These are phyloP conservation scores for Trametopsis cervina DNA, from an alignment of 768 basidiomycete species.

Conservation along the genomic window DNA sequence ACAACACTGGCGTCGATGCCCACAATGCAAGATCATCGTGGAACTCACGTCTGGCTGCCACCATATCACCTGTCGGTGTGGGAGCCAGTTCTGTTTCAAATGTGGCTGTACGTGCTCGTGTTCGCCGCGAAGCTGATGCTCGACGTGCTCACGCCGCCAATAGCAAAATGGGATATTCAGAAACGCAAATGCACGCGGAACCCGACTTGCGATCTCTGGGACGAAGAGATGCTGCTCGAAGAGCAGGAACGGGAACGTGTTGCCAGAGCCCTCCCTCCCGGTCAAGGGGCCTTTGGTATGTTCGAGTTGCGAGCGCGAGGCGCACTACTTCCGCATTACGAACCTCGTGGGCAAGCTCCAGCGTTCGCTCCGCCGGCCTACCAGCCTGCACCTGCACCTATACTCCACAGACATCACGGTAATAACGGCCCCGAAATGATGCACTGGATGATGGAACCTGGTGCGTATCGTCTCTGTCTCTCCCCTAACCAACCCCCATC, in stretches of 20 bases:
- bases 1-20: constrained; percentile 32
- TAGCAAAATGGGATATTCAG: constrained; percentile 22
- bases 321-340: constrained; percentile 18
- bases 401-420: too few species aligned
- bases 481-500: too few species aligned
- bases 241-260: constrained; percentile 23
- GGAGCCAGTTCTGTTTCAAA: constrained; percentile 33
- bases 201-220: constrained; percentile 32
- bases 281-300: too few species aligned
- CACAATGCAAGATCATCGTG: constrained; percentile 23
- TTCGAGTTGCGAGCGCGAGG: constrained; percentile 6
- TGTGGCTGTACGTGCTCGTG: constrained; percentile 27
- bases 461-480: too few species aligned
- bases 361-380: too few species aligned
- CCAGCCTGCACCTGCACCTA: too few species aligned
- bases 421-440: too few species aligned
- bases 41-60: constrained; percentile 27
- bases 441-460: too few species aligned
- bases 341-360: neutral
- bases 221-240: constrained; percentile 30
- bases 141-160: constrained; percentile 11
- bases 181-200: constrained; percentile 23
- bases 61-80: constrained; percentile 32
- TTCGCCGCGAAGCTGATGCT: neutral
- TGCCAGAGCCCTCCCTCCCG: too few species aligned